A percentile compares a stretch with the other conserved stretches of the same genome.
These are phyloP conservation scores for Russula vinacea DNA, from an alignment of 768 basidiomycete genomes.

Conservation along the genomic window DNA sequence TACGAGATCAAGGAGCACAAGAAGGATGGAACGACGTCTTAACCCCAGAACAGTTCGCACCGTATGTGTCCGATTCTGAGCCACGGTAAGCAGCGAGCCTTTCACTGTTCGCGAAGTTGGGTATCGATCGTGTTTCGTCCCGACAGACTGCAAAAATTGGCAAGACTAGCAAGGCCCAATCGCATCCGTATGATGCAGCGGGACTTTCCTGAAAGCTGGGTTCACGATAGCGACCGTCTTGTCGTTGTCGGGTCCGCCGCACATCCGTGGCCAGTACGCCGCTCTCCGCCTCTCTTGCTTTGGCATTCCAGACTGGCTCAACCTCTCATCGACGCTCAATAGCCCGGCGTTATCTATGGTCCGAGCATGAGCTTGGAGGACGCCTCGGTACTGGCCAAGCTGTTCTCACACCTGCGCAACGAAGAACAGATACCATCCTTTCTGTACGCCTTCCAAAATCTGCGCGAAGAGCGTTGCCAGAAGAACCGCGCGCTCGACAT, in stretches of 20 bases:
- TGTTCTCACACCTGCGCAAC: slow-evolving; percentile 39
- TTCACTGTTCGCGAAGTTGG: neutral
- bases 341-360: slow-evolving; percentile 38
- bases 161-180: slow-evolving; percentile 25
- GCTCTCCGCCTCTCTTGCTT: neutral
- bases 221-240: slow-evolving; percentile 35
- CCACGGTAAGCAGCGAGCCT: slow-evolving; percentile 23
- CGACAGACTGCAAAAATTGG: slow-evolving; percentile 30
- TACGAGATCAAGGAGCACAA: slow-evolving; percentile 27
- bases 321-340: neutral
- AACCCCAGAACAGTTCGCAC: slow-evolving; percentile 19
- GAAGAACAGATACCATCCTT: slow-evolving; percentile 36
- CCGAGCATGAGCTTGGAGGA: slow-evolving; percentile 42
- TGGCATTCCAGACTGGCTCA: neutral
- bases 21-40: slow-evolving; percentile 26
- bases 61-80: slow-evolving; percentile 19
- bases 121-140: neutral
- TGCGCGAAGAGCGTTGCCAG: slow-evolving; percentile 36
- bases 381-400: slow-evolving; percentile 40
- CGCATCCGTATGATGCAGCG: slow-evolving; percentile 31
- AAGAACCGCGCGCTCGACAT: slow-evolving; percentile 30
- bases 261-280: slow-evolving; percentile 39
- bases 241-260: slow-evolving; percentile 40
- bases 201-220: slow-evolving; percentile 37
- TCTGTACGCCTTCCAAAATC: slow-evolving; percentile 38